Conservation (phyloP, 129 eudicot genomes). For the Pulicaria dysenterica region DNA sequence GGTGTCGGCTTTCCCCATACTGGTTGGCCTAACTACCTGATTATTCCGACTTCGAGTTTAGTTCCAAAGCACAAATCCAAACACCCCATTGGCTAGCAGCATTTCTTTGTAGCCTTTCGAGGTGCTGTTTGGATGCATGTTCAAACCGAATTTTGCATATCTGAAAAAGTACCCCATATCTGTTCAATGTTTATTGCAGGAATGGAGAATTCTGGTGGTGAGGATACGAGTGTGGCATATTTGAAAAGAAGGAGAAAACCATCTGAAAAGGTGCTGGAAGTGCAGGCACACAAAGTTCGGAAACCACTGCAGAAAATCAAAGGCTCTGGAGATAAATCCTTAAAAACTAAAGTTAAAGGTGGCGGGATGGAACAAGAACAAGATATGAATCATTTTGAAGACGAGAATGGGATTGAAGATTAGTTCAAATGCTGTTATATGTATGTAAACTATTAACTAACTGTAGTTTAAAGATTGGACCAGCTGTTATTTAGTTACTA, state of each 20-base stretch:
- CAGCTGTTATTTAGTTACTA: constrained; percentile 11
- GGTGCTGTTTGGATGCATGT: no score
- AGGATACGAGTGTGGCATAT: constrained; percentile 60
- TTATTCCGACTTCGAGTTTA: no score
- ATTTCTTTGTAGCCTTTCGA: no score
- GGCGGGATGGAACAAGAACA: constrained; percentile 18
- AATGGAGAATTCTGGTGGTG: constrained; percentile 69
- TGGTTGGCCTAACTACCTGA: no score
- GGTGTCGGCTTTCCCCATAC: no score
- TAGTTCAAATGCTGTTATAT: background rate
- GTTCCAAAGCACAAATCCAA: no score
- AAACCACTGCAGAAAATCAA: constrained; percentile 40
- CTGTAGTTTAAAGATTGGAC: constrained; percentile 21
- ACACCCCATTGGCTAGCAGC: no score
- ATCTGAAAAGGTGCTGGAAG: constrained; percentile 77
- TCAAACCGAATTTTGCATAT: no score
- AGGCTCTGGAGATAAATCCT: constrained; percentile 39
- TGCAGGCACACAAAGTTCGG: constrained; percentile 58
- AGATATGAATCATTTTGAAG: constrained; percentile 31
- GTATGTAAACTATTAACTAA: constrained; percentile 4
- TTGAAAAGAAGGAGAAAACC: constrained; percentile 75
- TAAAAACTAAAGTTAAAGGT: constrained; percentile 33
- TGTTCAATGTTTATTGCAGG: constrained; percentile 45
- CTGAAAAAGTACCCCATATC: no score
- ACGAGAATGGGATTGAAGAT: constrained; percentile 44